These are phyloP conservation scores for Aspergillus proliferans DNA, from an alignment of 2,329 filamentous ascomycete species.

Conservation along the genomic window DNA sequence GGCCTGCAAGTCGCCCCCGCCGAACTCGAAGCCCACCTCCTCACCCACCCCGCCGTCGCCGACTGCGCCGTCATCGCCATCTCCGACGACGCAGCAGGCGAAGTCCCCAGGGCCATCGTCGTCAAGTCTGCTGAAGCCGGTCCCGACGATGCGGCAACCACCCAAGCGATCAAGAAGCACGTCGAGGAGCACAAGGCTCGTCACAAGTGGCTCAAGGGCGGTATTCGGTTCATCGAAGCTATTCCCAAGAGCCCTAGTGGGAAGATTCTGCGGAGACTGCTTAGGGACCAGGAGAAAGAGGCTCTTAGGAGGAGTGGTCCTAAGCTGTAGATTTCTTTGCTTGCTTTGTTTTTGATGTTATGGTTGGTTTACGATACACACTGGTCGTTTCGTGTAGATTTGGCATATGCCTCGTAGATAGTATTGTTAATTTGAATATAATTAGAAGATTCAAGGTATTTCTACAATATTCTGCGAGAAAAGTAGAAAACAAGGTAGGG, in stretches of 20 bases:
- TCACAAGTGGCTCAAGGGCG: constrained; percentile 58
- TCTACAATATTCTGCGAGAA: not conserved
- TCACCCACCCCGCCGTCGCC: constrained; percentile 66
- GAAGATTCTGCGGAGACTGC: constrained; percentile 57
- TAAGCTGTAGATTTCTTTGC: constrained; percentile 51
- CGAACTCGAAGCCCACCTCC: constrained; percentile 72
- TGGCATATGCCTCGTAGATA: not conserved
- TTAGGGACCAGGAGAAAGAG: constrained; percentile 70
- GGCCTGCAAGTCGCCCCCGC: constrained; percentile 78
- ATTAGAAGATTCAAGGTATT: not conserved
- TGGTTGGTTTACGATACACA: not conserved
- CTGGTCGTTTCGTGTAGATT: not conserved
- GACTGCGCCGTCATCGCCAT: constrained; percentile 75
- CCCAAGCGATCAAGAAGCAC: constrained; percentile 49
- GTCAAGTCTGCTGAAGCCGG: constrained; percentile 52
- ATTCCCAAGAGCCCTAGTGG: constrained; percentile 59
- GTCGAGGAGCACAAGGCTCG: constrained; percentile 57
- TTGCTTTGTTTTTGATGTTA: not conserved
- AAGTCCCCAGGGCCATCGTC: constrained; percentile 59
- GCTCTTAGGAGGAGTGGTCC: constrained; percentile 57
- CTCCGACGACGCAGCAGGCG: constrained; percentile 56
- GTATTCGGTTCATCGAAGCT: constrained; percentile 51
- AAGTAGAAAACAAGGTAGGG: not conserved
- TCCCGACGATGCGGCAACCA: constrained; percentile 47
- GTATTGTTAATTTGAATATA: not conserved